A percentile compares a stretch with the other conserved stretches of the same genome.
Evolutionary conservation across 2,329 filamentous ascomycete genomes (phyloP).

Genomic region (Capronia epimyces): DNA sequence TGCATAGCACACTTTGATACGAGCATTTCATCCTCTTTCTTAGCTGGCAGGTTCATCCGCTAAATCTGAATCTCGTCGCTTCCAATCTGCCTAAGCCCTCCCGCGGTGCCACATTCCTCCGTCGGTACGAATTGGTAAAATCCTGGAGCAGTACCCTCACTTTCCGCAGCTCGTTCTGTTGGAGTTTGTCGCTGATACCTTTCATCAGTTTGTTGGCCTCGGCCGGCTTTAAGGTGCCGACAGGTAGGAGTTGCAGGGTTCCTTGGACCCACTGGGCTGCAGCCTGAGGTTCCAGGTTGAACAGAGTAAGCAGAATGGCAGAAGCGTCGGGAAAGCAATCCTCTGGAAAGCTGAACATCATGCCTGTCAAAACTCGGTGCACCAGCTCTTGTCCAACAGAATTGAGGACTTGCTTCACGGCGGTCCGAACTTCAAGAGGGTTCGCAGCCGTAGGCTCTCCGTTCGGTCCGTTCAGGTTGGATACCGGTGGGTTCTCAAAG

Average conservation of each 20-base stretch:
- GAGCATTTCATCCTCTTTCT: too few relatives aligned
- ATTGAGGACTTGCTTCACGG: slow-evolving; percentile 66
- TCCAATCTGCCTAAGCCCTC: slow-evolving; percentile 85
- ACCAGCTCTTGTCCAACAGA: slow-evolving; percentile 71
- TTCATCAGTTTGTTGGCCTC: slow-evolving; percentile 76
- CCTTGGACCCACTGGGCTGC: slow-evolving; percentile 75
- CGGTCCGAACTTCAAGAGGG: slow-evolving; percentile 62
- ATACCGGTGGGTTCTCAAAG: slow-evolving; percentile 59
- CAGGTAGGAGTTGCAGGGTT: slow-evolving; percentile 77
- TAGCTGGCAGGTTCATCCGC: slow-evolving; percentile 39
- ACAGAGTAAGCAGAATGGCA: slow-evolving; percentile 81
- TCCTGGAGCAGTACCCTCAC: slow-evolving; percentile 85
- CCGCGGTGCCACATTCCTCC: slow-evolving; percentile 89
- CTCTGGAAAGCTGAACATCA: slow-evolving; percentile 98
- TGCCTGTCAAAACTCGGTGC: slow-evolving; percentile 86
- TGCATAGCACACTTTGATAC: too few relatives aligned
- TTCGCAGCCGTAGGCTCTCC: slow-evolving; percentile 53
- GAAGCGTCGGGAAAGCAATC: slow-evolving; percentile 95
- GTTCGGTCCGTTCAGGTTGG: slow-evolving; percentile 57
- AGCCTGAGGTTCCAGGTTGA: slow-evolving; percentile 76
- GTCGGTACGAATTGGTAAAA: slow-evolving; percentile 89
- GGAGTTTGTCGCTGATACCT: slow-evolving; percentile 73
- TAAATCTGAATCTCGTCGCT: slow-evolving; percentile 79
- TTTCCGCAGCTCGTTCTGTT: slow-evolving; percentile 65
- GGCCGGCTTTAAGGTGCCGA: slow-evolving; percentile 69